Evolutionary conservation across 2,329 filamentous ascomycete genomes (phyloP).

Genomic region (Phialophora macrospora): DNA sequence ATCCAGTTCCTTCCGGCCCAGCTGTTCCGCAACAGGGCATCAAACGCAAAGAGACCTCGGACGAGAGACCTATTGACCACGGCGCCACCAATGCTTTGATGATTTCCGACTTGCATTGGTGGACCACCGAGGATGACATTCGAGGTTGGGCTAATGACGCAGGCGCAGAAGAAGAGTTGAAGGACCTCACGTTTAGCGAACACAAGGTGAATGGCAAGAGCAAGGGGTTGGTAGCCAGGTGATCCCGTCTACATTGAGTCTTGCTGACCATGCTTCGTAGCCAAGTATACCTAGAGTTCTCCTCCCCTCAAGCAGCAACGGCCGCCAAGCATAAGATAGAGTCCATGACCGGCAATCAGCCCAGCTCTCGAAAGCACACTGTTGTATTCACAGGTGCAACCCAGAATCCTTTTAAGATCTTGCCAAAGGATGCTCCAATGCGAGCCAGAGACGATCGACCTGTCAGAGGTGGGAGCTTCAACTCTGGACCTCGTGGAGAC

Average conservation of each 20-base stretch:
- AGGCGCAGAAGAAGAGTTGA: conserved; percentile 81
- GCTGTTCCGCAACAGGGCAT: conserved; percentile 59
- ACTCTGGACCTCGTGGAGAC: conserved; percentile 45
- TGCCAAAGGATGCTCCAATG: conserved; percentile 83
- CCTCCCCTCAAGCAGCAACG: conserved; percentile 80
- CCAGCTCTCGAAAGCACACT: conserved; percentile 67
- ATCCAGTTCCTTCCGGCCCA: conserved; percentile 35
- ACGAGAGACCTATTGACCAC: conserved; percentile 62
- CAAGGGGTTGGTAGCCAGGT: conserved; percentile 73
- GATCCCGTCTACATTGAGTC: neutral
- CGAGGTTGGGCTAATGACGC: conserved; percentile 82
- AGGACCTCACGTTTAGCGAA: conserved; percentile 94
- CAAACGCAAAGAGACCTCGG: conserved; percentile 66
- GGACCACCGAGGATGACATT: conserved; percentile 94
- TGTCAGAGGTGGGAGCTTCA: conserved; percentile 53
- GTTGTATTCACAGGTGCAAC: conserved; percentile 77
- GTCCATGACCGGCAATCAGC: conserved; percentile 59
- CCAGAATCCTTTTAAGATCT: conserved; percentile 85
- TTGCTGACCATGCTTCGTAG: conserved; percentile 45
- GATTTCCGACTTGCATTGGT: conserved; percentile 92
- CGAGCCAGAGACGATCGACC: conserved; percentile 66
- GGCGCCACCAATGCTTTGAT: conserved; percentile 73
- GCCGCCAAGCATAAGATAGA: conserved; percentile 84
- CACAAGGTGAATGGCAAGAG: conserved; percentile 99
- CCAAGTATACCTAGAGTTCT: conserved; percentile 84